Evolutionary conservation across 176 grass and related monocot genomes (phyloP).

Genomic region (Saccharum officinarum): DNA sequence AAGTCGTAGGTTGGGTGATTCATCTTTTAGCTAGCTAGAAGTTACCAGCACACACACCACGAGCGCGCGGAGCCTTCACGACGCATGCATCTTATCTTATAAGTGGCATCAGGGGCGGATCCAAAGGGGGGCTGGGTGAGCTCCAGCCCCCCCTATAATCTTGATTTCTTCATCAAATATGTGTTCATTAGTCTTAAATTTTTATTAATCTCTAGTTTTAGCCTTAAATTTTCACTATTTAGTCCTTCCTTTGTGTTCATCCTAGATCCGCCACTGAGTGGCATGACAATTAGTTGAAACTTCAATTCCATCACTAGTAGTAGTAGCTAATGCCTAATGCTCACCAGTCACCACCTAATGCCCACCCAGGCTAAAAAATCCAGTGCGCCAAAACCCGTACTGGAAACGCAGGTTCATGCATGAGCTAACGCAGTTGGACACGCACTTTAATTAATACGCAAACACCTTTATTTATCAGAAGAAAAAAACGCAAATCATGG

Average conservation of each 20-base stretch:
- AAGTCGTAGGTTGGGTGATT: no score
- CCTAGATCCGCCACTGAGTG: no score
- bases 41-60: not conserved
- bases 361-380: constrained; percentile 30
- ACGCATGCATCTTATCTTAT: not conserved
- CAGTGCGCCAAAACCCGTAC: not conserved
- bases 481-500: not conserved
- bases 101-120: no score
- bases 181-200: no score
- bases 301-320: constrained; percentile 29
- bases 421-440: not conserved
- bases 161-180: no score
- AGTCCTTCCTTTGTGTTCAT: no score
- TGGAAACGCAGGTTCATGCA: not conserved
- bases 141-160: no score
- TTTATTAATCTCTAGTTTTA: no score
- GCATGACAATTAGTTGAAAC: constrained; percentile 46
- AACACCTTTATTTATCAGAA: not conserved
- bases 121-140: no score
- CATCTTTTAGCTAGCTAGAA: not conserved
- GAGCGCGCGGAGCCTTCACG: not conserved
- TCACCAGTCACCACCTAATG: constrained; percentile 54
- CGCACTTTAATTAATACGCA: not conserved
- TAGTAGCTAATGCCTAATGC: not conserved
- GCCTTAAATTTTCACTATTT: no score